These are phyloP conservation scores for Catunica adiposa DNA, from an alignment of 2,329 filamentous ascomycete species.

Conservation along the genomic window DNA sequence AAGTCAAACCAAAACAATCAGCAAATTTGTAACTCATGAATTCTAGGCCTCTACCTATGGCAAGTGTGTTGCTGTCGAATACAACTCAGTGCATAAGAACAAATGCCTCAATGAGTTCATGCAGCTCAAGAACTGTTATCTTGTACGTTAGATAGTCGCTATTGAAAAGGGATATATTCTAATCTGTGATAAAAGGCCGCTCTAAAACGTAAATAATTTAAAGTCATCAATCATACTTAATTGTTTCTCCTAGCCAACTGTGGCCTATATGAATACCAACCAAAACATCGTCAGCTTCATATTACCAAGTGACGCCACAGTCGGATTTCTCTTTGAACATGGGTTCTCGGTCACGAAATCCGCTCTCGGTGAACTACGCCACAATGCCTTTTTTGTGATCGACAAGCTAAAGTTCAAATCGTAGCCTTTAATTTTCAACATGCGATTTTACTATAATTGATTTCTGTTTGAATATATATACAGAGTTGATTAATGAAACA, in stretches of 20 bases:
- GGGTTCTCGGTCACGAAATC: background rate
- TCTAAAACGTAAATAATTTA: background rate
- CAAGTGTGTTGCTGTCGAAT: slow-evolving; percentile 80
- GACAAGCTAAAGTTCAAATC: too few relatives aligned
- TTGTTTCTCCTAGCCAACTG: too few relatives aligned
- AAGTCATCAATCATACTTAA: too few relatives aligned
- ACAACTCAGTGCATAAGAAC: slow-evolving; percentile 77
- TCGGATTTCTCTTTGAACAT: background rate
- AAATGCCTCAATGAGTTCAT: slow-evolving; percentile 80
- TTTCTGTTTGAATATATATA: too few relatives aligned
- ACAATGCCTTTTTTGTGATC: background rate
- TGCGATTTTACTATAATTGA: too few relatives aligned
- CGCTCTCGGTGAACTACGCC: background rate
- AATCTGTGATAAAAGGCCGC: background rate
- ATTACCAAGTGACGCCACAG: background rate
- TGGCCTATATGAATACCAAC: too few relatives aligned
- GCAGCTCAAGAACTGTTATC: slow-evolving; percentile 69
- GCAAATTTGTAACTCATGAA: background rate
- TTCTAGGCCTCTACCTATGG: slow-evolving; percentile 67
- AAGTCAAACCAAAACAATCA: too few relatives aligned
- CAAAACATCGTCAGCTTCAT: too few relatives aligned
- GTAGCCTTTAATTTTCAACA: too few relatives aligned
- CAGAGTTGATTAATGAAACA: too few relatives aligned
- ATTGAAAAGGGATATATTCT: background rate
- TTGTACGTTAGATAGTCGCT: slow-evolving; percentile 35